phyloP scores from a whole-genome alignment of 768 basidiomycete genomes.

The Saitozyma podzolica region DNA sequence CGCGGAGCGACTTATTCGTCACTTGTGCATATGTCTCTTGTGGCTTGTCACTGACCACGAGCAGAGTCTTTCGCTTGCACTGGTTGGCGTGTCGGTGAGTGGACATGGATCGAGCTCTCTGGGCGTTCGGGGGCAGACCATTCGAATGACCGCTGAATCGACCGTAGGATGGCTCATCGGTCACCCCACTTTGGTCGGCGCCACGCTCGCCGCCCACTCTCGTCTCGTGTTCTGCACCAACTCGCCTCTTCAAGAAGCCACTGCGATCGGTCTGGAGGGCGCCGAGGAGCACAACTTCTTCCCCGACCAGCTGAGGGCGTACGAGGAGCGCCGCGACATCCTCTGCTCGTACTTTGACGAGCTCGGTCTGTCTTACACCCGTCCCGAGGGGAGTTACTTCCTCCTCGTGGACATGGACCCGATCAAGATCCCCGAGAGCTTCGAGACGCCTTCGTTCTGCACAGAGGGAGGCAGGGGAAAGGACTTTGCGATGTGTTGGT shows the following conservation, averaged over 20 bases:
- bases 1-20: background rate
- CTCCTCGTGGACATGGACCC: conserved; percentile 60
- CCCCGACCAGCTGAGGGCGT: conserved; percentile 70
- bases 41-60: conserved; percentile 13
- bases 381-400: conserved; percentile 90
- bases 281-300: conserved; percentile 73
- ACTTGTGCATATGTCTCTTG: background rate
- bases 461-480: conserved; percentile 67
- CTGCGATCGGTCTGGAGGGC: conserved; percentile 82
- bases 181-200: conserved; percentile 74
- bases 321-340: conserved; percentile 74
- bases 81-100: conserved; percentile 77
- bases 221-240: conserved; percentile 95
- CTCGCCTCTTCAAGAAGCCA: conserved; percentile 92
- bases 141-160: background rate
- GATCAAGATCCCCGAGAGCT: conserved; percentile 78
- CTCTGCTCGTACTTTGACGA: conserved; percentile 76
- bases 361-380: conserved; percentile 78
- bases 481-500: conserved; percentile 96
- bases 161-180: conserved; percentile 85
- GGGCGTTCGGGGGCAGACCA: background rate
- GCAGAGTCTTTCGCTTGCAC: conserved; percentile 93
- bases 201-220: conserved; percentile 85
- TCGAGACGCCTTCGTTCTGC: conserved; percentile 74
- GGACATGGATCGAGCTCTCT: no score